A percentile compares a stretch with the other conserved stretches of the same genome.
Conservation (phyloP, 2,329 filamentous ascomycete genomes). For the Apiospora koreana region DNA sequence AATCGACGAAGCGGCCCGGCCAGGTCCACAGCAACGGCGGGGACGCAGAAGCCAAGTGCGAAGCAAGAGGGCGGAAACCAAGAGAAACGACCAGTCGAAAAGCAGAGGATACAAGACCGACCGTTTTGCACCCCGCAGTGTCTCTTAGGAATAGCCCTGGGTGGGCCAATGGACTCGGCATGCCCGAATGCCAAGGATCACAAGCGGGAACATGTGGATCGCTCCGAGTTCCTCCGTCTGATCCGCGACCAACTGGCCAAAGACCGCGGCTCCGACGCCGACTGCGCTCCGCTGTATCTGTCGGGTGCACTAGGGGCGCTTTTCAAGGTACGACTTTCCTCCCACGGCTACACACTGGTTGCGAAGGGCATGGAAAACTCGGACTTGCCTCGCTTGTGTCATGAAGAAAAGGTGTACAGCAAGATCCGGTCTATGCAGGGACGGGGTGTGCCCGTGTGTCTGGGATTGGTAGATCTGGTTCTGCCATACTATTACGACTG, state of each 20-base stretch:
- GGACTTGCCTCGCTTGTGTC: slow-evolving; percentile 23
- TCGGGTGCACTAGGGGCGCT: slow-evolving; percentile 32
- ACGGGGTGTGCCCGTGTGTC: slow-evolving; percentile 35
- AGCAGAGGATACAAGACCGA: slow-evolving; percentile 17
- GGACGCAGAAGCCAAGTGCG: background rate
- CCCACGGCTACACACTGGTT: slow-evolving; percentile 39
- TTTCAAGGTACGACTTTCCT: slow-evolving; percentile 38
- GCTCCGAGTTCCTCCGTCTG: slow-evolving; percentile 28
- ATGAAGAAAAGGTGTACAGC: slow-evolving; percentile 35
- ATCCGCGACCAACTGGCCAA: slow-evolving; percentile 29
- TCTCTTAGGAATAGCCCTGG: slow-evolving; percentile 55
- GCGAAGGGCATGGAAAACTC: slow-evolving; percentile 38
- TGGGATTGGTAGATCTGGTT: slow-evolving; percentile 32
- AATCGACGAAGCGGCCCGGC: background rate
- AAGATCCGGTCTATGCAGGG: slow-evolving; percentile 33
- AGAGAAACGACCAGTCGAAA: background rate
- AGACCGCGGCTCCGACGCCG: slow-evolving; percentile 32
- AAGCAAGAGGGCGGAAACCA: background rate
- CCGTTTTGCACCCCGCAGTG: slow-evolving; percentile 22
- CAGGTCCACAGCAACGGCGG: slow-evolving; percentile 7
- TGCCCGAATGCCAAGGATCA: slow-evolving; percentile 33
- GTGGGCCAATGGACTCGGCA: slow-evolving; percentile 24
- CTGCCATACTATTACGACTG: slow-evolving; percentile 33
- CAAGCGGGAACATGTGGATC: slow-evolving; percentile 25
- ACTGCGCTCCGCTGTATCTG: slow-evolving; percentile 31